Evolutionary conservation across 768 basidiomycete genomes (phyloP), one percentile per base, ranked within the genome.

Genomic region (Hericium alpestre): DNA sequence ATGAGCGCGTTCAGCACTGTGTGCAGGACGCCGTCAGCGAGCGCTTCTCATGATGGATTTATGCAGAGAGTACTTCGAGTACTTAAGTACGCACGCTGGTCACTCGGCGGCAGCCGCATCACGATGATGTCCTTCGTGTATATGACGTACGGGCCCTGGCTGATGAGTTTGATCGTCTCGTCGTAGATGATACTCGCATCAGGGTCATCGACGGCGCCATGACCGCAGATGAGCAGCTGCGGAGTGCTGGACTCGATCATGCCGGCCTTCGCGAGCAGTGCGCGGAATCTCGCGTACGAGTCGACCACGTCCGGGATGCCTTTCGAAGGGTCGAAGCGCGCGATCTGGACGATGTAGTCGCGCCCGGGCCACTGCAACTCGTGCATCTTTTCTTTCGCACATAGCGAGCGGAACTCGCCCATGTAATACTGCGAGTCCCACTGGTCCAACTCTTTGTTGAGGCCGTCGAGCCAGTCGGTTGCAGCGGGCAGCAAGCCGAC

Each of bases 161-260:
- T 60, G 55, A 90, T 76, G 60, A 85, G 71, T 59, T 81, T 78
- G 66, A 86, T 78, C 60, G 84, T 76, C 66, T 90, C 79, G 61
- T 91, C 90, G 67, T 91, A 91, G 70, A 92, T 91, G 74, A 90
- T 89, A 70, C 84, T 90, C 13, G 92, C 92, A 74, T 96, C 92
- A 15, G 92, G 93, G 70, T 96, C 93, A 64, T 96, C 93, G 58
- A 96, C 91, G 25, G 87, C 88, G 55, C 92, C 92, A 67, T 96
- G 93, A 20, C 93, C 93, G 69, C 89, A 90, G 62, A 92, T 70
- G 65, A 92, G 73, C 62, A 92, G 70, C 68, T 92, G 90, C 56
- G 90, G 90, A 46, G 76, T 74, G 54, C 84, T 81, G 6, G 80
- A 74, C 12, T 62, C 64, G 6, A 78, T 71, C 25, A 74, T 72